Evolutionary conservation across 2,329 filamentous ascomycete genomes (phyloP).

Genomic region (Ophiostoma australiae): DNA sequence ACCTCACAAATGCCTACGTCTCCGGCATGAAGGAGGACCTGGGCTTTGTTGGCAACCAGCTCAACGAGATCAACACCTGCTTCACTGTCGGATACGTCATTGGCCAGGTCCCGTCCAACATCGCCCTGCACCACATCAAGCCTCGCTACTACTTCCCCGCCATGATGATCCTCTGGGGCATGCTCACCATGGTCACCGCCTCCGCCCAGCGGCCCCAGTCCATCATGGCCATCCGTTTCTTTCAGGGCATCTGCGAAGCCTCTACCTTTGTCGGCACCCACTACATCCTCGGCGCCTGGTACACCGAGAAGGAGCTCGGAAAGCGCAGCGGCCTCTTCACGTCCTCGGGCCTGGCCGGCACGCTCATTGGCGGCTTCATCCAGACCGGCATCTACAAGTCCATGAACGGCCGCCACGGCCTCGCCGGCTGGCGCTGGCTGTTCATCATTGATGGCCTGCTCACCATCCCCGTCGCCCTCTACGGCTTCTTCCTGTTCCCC

Average conservation of each 20-base stretch:
- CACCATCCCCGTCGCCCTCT: conserved; percentile 52
- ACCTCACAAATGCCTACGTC: conserved; percentile 52
- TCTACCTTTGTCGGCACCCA: conserved; percentile 55
- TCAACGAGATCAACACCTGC: conserved; percentile 51
- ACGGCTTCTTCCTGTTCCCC: conserved; percentile 51
- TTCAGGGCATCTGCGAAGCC: conserved; percentile 52
- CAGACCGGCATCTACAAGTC: conserved; percentile 49
- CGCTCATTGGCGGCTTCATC: conserved; percentile 59
- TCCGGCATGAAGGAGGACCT: conserved; percentile 51
- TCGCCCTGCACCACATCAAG: conserved; percentile 58
- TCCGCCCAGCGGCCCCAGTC: conserved; percentile 46
- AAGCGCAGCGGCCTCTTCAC: conserved; percentile 60
- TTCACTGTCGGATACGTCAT: conserved; percentile 46
- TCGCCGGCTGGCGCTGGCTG: conserved; percentile 53
- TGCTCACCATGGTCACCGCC: conserved; percentile 58
- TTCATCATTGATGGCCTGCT: conserved; percentile 52
- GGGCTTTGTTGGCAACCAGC: conserved; percentile 44
- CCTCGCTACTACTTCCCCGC: conserved; percentile 60
- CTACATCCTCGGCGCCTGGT: conserved; percentile 59
- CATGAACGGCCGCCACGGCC: conserved; percentile 43
- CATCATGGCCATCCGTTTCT: conserved; percentile 58
- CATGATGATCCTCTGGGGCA: conserved; percentile 61
- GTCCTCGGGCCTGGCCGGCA: conserved; percentile 54
- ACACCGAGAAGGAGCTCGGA: conserved; percentile 55
- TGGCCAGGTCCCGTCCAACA: conserved; percentile 57